Base-by-base conservation (phyloP, 495 filamentous ascomycete genomes). In the Penicillium antarcticum region DNA sequence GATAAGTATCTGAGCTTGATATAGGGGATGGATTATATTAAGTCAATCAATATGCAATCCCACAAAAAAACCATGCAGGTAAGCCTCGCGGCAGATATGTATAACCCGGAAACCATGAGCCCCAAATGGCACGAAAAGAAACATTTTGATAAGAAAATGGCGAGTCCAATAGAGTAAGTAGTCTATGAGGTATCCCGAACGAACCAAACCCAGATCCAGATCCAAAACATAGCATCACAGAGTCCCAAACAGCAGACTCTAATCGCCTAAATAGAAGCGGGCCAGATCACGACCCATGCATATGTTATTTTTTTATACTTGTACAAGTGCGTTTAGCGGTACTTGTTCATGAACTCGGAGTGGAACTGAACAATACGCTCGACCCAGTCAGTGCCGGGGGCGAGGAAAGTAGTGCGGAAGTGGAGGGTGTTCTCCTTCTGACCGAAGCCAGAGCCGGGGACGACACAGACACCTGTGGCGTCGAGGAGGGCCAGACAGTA, bases 331-430 rank as follows among this genome's bases (percentile, higher is more conserved):
- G 10, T 57, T 60, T 58, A 75, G 48, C 72, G 70, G 63, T 81
- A 96, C 79, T 97, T 83, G 14, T 87, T 80, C 85, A 97, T 89
- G 66, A 97, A 97, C 50, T 88, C 86, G 61, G 82, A 69, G 70
- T 98, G 94, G 75, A 97, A 98, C 70, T 88, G 86, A 53, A 83
- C 83, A 55, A 98, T 88, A 53, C 85, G 81, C 33, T 86, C 86
- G 29, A 95, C 86, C 94, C 94, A 98, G 63, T 96, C 91, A 6
- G 91, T 96, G 3, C 94, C 94, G 1, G 95, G 94, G 4, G 94
- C 91, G 49, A 97, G 75, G 78, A 98, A 98, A 5, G 95, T 98
- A 2, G 94, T 98, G 56, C 94, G 80, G 79, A 98, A 95, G 79
- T 98, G 94, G 62, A 94, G 74, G 16, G 86, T 91, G 61, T 88